phyloP scores from a whole-genome alignment of 2,329 filamentous ascomycete species.

The Cladosporium sp. region DNA sequence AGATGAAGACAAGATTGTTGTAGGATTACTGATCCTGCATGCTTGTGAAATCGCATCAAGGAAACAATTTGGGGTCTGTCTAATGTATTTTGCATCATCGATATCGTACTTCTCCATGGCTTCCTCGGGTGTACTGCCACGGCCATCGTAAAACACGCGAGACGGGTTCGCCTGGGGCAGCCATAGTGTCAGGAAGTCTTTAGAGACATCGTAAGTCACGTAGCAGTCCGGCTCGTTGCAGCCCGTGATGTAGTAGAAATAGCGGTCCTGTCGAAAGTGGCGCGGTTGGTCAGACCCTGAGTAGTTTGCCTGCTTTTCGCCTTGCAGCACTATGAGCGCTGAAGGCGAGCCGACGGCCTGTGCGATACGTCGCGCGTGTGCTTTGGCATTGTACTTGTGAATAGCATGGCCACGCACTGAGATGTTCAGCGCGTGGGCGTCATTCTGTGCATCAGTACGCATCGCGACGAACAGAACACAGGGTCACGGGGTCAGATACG shows the following conservation, averaged over 20 bases:
- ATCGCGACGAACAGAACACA: not conserved
- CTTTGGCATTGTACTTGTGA: conserved; percentile 72
- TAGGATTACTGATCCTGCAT: not conserved
- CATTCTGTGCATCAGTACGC: not conserved
- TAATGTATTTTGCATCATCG: conserved; percentile 58
- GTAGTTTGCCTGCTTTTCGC: conserved; percentile 29
- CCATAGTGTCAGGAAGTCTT: conserved; percentile 74
- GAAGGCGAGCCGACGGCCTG: conserved; percentile 62
- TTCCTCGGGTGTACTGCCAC: conserved; percentile 73
- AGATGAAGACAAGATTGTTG: not conserved
- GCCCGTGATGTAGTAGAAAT: conserved; percentile 93
- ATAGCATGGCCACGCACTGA: not conserved
- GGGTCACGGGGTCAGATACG: not conserved
- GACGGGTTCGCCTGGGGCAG: conserved; percentile 87
- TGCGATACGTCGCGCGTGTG: conserved; percentile 75
- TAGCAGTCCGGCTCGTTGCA: conserved; percentile 76
- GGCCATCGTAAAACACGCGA: conserved; percentile 86
- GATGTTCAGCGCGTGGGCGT: not conserved
- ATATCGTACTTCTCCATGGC: conserved; percentile 75
- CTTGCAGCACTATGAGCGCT: conserved; percentile 82
- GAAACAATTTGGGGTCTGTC: not conserved
- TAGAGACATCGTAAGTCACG: conserved; percentile 73
- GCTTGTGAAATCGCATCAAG: not conserved
- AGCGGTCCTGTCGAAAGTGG: conserved; percentile 73
- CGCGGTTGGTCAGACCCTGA: conserved; percentile 75